These are phyloP conservation scores for Kluyveromyces dobzhanskii DNA, from an alignment of 805 yeast genomes.

Conservation along the genomic window DNA sequence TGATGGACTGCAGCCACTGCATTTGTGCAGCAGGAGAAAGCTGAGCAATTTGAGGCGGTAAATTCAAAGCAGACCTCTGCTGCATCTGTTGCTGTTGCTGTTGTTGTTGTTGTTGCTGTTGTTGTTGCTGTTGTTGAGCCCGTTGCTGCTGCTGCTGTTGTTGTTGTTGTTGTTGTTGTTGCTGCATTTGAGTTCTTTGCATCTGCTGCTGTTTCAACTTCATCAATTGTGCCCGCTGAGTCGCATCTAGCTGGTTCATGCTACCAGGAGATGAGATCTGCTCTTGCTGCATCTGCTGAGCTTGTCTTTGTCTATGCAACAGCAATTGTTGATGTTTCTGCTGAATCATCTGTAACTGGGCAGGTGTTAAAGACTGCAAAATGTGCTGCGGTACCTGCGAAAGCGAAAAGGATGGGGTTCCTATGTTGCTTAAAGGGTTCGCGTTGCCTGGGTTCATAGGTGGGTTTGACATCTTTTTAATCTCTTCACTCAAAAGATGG, in stretches of 20 bases:
- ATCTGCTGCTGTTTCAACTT: conserved; percentile 7
- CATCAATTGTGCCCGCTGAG: conserved; percentile 10
- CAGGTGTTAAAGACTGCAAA: conserved; percentile 24
- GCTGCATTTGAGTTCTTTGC: conserved; percentile 6
- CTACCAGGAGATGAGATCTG: neutral
- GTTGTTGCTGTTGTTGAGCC: conserved; percentile 6
- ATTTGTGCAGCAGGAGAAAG: conserved; percentile 27
- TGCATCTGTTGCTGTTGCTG: conserved; percentile 7
- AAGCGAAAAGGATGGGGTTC: conserved; percentile 28
- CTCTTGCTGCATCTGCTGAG: conserved; percentile 15
- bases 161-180: conserved; percentile 8
- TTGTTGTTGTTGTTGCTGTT: conserved; percentile 3
- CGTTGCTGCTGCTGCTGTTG: conserved; percentile 7
- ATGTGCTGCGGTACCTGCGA: conserved; percentile 28
- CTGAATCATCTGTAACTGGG: conserved; percentile 28
- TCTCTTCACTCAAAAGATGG: too few species aligned
- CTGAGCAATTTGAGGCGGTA: conserved; percentile 30
- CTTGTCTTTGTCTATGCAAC: conserved; percentile 23
- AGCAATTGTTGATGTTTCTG: conserved; percentile 28
- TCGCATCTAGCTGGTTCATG: conserved; percentile 3
- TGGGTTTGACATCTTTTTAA: conserved; percentile 1
- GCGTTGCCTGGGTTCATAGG: conserved; percentile 7
- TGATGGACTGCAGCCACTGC: conserved; percentile 23
- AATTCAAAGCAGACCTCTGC: conserved; percentile 12
- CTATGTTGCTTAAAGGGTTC: conserved; percentile 25